Percentiles rank a stretch among this genome's conserved stretches.
Evolutionary conservation across 225 moss, liverwort and hornwort species (phyloP).

Genomic region (Bryoerythrophyllum caledonicum): DNA sequence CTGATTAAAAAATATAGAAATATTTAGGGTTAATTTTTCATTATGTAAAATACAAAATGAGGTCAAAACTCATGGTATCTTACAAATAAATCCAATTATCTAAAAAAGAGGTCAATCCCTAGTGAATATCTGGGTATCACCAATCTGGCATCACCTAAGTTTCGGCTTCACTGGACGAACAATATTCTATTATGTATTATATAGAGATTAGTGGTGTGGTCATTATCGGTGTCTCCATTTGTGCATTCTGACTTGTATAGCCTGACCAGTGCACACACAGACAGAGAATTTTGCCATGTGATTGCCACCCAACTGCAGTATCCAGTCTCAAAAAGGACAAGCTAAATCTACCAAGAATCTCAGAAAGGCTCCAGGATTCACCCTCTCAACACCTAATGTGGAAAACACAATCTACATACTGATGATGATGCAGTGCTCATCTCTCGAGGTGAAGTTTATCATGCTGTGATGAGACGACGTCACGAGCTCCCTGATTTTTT

Average conservation of each 20-base stretch:
- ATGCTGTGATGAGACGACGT: not conserved
- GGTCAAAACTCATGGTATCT: too few relatives aligned
- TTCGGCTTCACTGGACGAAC: too few relatives aligned
- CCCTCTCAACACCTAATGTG: not conserved
- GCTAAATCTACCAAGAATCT: conserved; percentile 20
- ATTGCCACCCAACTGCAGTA: not conserved
- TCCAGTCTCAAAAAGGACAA: conserved; percentile 9
- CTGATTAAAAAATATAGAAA: too few relatives aligned
- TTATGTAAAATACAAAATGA: too few relatives aligned
- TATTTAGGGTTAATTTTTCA: too few relatives aligned
- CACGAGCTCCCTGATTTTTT: not conserved
- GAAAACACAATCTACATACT: conserved; percentile 27
- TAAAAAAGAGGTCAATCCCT: too few relatives aligned
- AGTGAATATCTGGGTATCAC: too few relatives aligned
- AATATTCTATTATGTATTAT: too few relatives aligned
- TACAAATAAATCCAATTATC: too few relatives aligned
- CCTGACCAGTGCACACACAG: not conserved
- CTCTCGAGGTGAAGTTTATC: not conserved
- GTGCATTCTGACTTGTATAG: not conserved
- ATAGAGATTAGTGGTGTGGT: too few relatives aligned
- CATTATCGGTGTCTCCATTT: too few relatives aligned
- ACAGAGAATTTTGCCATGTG: not conserved
- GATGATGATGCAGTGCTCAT: not conserved
- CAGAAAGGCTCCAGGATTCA: conserved; percentile 12
- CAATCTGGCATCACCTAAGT: too few relatives aligned